Evolutionary conservation across 2,329 filamentous ascomycete genomes (phyloP).

Genomic region (Pseudogymnoascus sp.): DNA sequence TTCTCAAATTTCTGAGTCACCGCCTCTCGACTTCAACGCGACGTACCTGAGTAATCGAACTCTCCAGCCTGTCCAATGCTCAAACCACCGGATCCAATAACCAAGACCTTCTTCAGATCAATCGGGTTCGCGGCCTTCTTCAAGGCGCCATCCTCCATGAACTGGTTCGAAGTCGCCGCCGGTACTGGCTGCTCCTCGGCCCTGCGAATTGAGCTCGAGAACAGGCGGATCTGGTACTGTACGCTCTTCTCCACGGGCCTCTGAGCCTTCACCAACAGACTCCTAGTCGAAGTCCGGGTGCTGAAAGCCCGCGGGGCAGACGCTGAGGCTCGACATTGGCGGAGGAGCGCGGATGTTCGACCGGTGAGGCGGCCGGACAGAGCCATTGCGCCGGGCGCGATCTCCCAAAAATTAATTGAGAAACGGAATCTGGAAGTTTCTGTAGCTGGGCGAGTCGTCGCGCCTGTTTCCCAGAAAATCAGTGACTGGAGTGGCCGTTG

Average conservation of each 20-base stretch:
- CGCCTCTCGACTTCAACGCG: not conserved
- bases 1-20: conserved; percentile 3
- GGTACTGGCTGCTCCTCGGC: conserved; percentile 59
- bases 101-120: conserved; percentile 92
- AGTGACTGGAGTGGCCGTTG: conserved; percentile 7
- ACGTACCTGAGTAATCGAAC: conserved; percentile 94
- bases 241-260: conserved; percentile 19
- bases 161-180: conserved; percentile 62
- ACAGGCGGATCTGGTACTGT: conserved; percentile 21
- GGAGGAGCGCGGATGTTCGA: conserved; percentile 25
- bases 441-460: conserved; percentile 2
- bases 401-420: conserved; percentile 11
- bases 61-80: conserved; percentile 97
- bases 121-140: conserved; percentile 68
- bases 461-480: conserved; percentile 9
- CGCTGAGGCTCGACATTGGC: conserved; percentile 22
- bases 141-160: conserved; percentile 80
- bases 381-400: conserved; percentile 24
- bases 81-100: conserved; percentile 91
- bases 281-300: conserved; percentile 21
- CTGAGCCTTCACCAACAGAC: conserved; percentile 19
- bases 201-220: conserved; percentile 23
- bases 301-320: conserved; percentile 22
- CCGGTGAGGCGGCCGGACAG: conserved; percentile 25
- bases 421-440: not conserved